Conservation (phyloP, 768 basidiomycete species). For the Phlebiopsis flavidoalba region DNA sequence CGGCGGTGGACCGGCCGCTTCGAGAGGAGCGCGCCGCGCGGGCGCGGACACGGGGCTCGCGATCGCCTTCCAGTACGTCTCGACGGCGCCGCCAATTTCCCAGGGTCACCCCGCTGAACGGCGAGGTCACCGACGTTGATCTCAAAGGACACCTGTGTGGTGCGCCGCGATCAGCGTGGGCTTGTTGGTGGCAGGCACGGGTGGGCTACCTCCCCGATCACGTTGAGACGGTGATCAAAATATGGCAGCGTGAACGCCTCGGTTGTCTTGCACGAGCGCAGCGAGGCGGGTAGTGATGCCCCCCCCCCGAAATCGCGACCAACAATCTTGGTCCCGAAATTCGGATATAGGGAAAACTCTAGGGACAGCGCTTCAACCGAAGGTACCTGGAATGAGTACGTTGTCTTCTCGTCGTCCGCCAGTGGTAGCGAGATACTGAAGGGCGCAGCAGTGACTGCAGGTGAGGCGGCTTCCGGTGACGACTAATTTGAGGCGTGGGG, state of each 20-base stretch:
- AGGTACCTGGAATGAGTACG: conserved; percentile 84
- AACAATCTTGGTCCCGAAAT: conserved; percentile 95
- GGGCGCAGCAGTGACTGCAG: conserved; percentile 80
- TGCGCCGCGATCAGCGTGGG: not conserved
- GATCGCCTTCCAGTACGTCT: conserved; percentile 98
- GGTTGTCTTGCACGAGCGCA: conserved; percentile 50
- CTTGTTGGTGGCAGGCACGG: not conserved
- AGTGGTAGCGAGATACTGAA: conserved; percentile 88
- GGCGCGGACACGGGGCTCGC: conserved; percentile 35
- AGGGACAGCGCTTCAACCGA: conserved; percentile 68
- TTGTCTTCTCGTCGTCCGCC: conserved; percentile 51
- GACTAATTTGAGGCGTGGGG: conserved; percentile 88
- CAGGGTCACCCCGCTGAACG: conserved; percentile 88
- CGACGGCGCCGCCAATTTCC: conserved; percentile 92
- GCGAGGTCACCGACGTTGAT: conserved; percentile 78
- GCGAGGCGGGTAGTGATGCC: conserved; percentile 73
- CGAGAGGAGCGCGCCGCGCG: conserved; percentile 15
- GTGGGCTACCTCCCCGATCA: conserved; percentile 80
- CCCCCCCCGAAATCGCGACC: conserved; percentile 86
- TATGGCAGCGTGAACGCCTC: conserved; percentile 68
- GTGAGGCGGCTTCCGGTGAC: conserved; percentile 89
- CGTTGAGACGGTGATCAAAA: conserved; percentile 89
- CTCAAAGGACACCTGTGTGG: conserved; percentile 75
- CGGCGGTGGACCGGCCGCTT: conserved; percentile 21
- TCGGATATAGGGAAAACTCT: conserved; percentile 94